Evolutionary conservation across 345 rosid genomes (phyloP).

Genomic region (Eucalyptus virginea): DNA sequence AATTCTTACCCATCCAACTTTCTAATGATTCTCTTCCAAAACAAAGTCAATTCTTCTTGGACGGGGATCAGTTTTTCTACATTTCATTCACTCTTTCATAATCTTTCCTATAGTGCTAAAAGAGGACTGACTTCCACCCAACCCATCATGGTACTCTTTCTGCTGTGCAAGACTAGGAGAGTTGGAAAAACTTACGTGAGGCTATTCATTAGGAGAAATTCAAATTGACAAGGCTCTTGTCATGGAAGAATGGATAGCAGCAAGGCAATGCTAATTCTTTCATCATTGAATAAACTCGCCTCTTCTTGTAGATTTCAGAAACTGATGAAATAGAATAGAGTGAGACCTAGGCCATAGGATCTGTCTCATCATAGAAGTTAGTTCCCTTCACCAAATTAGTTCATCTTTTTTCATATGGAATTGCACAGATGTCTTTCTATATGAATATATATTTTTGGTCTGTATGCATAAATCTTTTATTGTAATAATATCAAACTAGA

Average conservation of each 20-base stretch:
- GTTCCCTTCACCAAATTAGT: background rate
- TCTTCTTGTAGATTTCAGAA: background rate
- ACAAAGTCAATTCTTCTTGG: background rate
- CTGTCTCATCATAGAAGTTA: background rate
- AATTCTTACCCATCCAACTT: background rate
- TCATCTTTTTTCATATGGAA: background rate
- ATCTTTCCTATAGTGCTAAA: background rate
- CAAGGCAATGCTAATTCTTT: background rate
- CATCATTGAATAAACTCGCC: background rate
- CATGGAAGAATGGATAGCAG: background rate
- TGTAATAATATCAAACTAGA: background rate
- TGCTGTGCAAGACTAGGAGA: background rate
- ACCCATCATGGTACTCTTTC: background rate
- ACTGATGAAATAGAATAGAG: background rate
- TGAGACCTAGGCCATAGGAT: background rate
- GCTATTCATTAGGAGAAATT: background rate
- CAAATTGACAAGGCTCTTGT: background rate
- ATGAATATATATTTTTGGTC: background rate
- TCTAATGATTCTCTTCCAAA: background rate
- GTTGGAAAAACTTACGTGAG: background rate
- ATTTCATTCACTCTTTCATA: background rate
- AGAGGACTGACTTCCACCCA: background rate
- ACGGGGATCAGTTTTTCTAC: background rate
- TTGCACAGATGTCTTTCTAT: background rate
- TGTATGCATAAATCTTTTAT: background rate